phyloP scores from a whole-genome alignment of 2,329 filamentous ascomycete genomes.

The Colletotrichum sublineola region DNA sequence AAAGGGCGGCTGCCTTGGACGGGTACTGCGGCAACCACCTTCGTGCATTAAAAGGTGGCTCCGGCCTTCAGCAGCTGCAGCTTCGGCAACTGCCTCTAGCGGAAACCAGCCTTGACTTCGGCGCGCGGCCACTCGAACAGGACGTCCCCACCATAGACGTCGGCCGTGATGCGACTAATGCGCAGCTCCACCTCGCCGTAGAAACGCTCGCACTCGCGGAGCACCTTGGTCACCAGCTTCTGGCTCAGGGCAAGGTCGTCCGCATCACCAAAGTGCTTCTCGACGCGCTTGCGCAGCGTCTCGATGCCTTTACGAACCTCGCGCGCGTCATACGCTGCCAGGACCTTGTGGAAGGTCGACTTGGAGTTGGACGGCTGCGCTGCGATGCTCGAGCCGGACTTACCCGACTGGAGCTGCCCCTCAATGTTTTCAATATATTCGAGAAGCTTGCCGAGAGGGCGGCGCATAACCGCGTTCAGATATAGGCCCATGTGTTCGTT shows the following conservation, averaged over 20 bases:
- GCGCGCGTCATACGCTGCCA: constrained; percentile 83
- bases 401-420: constrained; percentile 72
- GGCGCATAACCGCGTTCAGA: constrained; percentile 86
- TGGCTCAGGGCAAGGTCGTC: constrained; percentile 78
- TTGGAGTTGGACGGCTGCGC: constrained; percentile 87
- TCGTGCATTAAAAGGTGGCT: constrained; percentile 4
- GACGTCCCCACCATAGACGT: constrained; percentile 75
- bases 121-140: constrained; percentile 75
- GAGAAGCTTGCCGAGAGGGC: constrained; percentile 89
- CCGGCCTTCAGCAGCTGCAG: neutral
- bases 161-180: constrained; percentile 70
- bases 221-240: constrained; percentile 69
- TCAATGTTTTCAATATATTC: constrained; percentile 94
- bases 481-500: constrained; percentile 90
- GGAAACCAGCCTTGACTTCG: constrained; percentile 73
- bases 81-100: constrained; percentile 18
- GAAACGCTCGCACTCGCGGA: constrained; percentile 72
- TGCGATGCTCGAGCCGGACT: constrained; percentile 75
- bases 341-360: constrained; percentile 85
- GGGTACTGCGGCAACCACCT: neutral
- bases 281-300: constrained; percentile 87
- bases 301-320: constrained; percentile 93
- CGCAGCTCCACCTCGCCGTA: constrained; percentile 73
- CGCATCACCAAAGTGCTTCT: constrained; percentile 96
- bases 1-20: neutral